Base-by-base conservation (phyloP, 1,139 yeast genomes). In the Pichia sp. region DNA sequence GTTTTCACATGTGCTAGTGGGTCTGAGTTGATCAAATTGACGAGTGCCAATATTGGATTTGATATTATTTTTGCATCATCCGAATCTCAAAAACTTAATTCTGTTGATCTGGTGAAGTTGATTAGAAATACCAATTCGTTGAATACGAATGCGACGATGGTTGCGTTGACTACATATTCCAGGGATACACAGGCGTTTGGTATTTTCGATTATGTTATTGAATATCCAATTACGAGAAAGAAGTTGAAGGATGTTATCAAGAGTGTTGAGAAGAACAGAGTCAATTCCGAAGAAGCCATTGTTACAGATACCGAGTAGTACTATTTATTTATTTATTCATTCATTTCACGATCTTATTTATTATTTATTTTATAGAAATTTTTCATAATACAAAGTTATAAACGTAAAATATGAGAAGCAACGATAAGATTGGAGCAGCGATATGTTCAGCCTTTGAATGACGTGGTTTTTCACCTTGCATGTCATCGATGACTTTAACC, bases 41-140 rank as follows among this genome's bases (percentile, higher is more conserved):
- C 93, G 7, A 85, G 95, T 0, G 86, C 96, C 35, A 85, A 83
- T 47, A 88, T 89, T 22, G 83, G 80, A 58, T 93, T 89, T 68
- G 97, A 91, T 66, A 59, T 90, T 38, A 89, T 93, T 33, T 73
- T 91, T 52, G 83, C 95, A 0, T 93, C 93, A 2, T 72, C 85
- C 51, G 79, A 79, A 57, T 69, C 87, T 24, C 79, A 86, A 14
- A 82, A 83, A 55, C 72, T 87, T 32, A 81, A 76, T 46, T 73
- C 74, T 28, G 85, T 89, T 2, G 73, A 83, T 14, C 85, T 94
- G 31, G 85, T 85, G 6, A 83, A 86, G 55, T 70, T 93, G 54
- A 79, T 93, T 50, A 83, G 81, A 58, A 81, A 79, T 55, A 91
- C 97, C 0, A 78, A 81, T 40, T 85, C 93, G 31, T 75, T 79